phyloP scores from a whole-genome alignment of 169 alveolate species.

The Theileria parva region DNA sequence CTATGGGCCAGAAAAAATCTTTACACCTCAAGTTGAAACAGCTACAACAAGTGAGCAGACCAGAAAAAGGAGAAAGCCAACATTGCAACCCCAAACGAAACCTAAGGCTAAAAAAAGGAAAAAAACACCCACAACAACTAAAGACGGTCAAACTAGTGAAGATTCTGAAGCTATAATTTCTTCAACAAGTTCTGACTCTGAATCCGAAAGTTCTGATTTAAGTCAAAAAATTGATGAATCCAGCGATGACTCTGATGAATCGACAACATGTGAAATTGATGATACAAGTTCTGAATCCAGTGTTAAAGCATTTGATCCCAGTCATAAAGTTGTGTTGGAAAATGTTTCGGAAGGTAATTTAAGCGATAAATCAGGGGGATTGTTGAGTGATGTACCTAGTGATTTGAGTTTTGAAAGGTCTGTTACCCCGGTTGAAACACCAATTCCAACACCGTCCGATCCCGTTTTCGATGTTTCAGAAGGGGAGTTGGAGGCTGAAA shows the following conservation, averaged over 20 bases:
- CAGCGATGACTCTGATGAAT: neutral
- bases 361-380: neutral
- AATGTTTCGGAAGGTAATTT: neutral
- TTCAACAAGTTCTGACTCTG: neutral
- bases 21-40: neutral
- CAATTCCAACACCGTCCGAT: neutral
- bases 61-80: neutral
- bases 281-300: neutral
- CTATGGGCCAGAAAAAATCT: neutral
- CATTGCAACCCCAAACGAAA: neutral
- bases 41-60: neutral
- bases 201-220: neutral
- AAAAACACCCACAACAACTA: neutral
- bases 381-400: neutral
- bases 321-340: neutral
- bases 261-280: no score
- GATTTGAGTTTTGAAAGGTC: neutral
- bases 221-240: neutral
- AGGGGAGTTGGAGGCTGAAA: neutral
- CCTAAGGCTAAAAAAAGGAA: neutral
- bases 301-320: neutral
- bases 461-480: neutral
- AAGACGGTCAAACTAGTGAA: neutral
- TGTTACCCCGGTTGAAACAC: neutral
- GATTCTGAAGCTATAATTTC: neutral